phyloP scores from a whole-genome alignment of 2,329 filamentous ascomycete genomes.

The Botryotinia globosa region DNA sequence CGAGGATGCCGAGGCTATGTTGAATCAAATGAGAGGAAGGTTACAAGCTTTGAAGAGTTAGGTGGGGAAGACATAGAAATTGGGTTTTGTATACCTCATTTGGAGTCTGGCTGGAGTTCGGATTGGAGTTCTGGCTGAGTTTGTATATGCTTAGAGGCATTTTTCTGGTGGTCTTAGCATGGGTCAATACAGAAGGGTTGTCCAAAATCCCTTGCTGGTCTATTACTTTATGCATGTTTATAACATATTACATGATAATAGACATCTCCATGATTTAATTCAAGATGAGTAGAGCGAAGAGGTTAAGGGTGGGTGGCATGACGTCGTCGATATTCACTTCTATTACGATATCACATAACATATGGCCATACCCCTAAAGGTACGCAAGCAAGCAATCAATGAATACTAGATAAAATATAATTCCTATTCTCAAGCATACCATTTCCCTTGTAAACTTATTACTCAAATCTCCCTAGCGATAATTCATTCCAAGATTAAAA shows the following conservation, averaged over 20 bases:
- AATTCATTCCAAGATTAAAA: neutral
- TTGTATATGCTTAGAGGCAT: constrained; percentile 7
- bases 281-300: neutral
- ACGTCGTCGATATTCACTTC: neutral
- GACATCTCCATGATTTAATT: neutral
- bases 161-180: neutral
- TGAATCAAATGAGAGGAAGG: constrained; percentile 90
- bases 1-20: constrained; percentile 82
- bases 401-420: neutral
- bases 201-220: neutral
- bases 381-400: neutral
- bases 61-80: neutral
- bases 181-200: neutral
- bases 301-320: neutral
- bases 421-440: neutral
- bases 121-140: neutral
- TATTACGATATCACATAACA: neutral
- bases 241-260: neutral
- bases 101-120: constrained; percentile 13
- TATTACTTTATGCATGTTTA: neutral
- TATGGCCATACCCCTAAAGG: neutral
- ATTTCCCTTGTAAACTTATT: neutral
- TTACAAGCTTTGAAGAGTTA: constrained; percentile 88
- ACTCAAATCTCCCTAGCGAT: neutral
- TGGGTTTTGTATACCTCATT: constrained; percentile 5